A percentile compares a stretch with the other conserved stretches of the same genome.
Conservation (phyloP, 371 early-diverging fungal genomes). For the Mortierella polycephala region DNA sequence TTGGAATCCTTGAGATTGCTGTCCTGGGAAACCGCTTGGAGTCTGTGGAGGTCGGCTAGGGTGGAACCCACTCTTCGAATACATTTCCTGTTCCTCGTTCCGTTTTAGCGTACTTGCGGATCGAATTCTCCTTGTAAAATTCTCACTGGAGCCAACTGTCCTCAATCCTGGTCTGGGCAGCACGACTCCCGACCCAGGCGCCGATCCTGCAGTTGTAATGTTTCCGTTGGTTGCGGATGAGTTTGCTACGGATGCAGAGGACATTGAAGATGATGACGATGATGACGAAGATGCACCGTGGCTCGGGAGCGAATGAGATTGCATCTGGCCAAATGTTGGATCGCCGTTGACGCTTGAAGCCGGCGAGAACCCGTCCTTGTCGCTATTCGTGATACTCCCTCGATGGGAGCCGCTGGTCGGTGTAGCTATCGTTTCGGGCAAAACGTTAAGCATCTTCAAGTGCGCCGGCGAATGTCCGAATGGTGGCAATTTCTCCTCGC, state of each 20-base stretch:
- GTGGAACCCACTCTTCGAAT: slow-evolving; percentile 25
- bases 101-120: slow-evolving; percentile 37
- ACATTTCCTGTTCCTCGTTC: slow-evolving; percentile 34
- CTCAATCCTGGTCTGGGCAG: slow-evolving; percentile 38
- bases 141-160: slow-evolving; percentile 50
- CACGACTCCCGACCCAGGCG: slow-evolving; percentile 6
- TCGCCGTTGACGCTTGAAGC: slow-evolving; percentile 34
- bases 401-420: slow-evolving; percentile 18
- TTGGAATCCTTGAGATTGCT: slow-evolving; percentile 32
- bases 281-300: slow-evolving; percentile 30
- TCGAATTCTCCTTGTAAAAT: slow-evolving; percentile 46
- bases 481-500: slow-evolving; percentile 49
- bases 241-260: slow-evolving; percentile 23
- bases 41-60: slow-evolving; percentile 34
- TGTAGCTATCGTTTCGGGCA: slow-evolving; percentile 12
- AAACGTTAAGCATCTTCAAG: slow-evolving; percentile 36
- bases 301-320: slow-evolving; percentile 8
- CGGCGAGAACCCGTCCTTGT: slow-evolving; percentile 37
- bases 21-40: slow-evolving; percentile 5
- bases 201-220: slow-evolving; percentile 8
- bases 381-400: slow-evolving; percentile 25
- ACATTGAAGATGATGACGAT: slow-evolving; percentile 23
- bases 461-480: slow-evolving; percentile 52
- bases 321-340: slow-evolving; percentile 26
- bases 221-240: slow-evolving; percentile 15